phyloP scores from a whole-genome alignment of 2,329 filamentous ascomycete genomes.

The Colletotrichum musicola region DNA sequence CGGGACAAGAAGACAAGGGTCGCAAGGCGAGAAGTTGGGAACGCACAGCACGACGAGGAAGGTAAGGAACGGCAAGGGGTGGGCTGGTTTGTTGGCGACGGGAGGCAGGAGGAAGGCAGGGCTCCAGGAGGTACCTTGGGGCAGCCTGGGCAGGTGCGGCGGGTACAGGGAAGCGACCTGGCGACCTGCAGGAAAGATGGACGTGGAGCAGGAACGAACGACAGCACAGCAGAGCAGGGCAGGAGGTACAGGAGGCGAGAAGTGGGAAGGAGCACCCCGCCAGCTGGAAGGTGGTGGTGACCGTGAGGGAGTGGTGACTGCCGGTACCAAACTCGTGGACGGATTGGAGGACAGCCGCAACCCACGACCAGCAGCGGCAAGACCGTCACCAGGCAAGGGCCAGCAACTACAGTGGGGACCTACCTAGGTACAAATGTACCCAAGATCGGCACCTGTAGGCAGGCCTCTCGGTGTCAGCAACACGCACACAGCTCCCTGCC shows the following conservation, averaged over 20 bases:
- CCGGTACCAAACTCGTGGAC: slow-evolving; percentile 1
- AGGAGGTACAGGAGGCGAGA: neutral
- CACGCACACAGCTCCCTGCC: neutral
- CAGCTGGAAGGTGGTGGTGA: too few relatives aligned
- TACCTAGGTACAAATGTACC: too few relatives aligned
- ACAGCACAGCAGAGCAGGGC: neutral
- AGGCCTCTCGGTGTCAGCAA: neutral
- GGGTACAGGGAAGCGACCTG: slow-evolving; percentile 15
- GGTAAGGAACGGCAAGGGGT: slow-evolving; percentile 33
- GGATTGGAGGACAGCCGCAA: neutral
- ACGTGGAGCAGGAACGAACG: slow-evolving; percentile 27
- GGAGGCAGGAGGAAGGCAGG: neutral
- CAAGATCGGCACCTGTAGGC: too few relatives aligned
- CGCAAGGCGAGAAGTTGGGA: slow-evolving; percentile 23
- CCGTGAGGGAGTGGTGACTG: neutral
- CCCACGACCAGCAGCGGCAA: neutral
- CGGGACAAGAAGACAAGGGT: slow-evolving; percentile 36
- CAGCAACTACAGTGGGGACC: neutral
- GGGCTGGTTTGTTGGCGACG: neutral
- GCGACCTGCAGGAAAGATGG: slow-evolving; percentile 16
- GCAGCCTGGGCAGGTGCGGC: neutral
- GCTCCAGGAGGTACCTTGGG: slow-evolving; percentile 5
- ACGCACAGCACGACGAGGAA: slow-evolving; percentile 25
- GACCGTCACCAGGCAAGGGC: neutral
- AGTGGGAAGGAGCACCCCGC: neutral